Evolutionary conservation across 23 red algal genomes (phyloP), one percentile per base, ranked within the genome.

Genomic region (Cyanidium caldarium): DNA sequence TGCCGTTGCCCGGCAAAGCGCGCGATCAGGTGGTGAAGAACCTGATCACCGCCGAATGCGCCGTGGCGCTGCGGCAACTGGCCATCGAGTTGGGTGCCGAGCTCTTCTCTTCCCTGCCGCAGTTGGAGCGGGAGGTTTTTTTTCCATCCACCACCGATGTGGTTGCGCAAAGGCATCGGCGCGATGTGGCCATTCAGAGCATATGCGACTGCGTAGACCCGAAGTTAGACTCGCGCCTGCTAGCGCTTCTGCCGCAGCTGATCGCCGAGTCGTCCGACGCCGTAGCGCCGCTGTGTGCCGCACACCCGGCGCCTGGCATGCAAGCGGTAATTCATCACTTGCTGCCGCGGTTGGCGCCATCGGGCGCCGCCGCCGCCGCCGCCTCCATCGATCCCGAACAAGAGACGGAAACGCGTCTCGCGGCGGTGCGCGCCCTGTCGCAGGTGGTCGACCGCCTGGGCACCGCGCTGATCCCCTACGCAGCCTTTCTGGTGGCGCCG

Each of bases 401-500:
- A n/a, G n/a, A n/a, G n/a, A n/a, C n/a, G n/a, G 23, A 34, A 31
- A 44, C 68, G 31, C 83, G 83, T 15, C 77, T 76, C 14, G 75
- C 72, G 15, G 82, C 82, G 14, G 46, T 81, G 10, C 74, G 20
- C 5, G 76, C 80, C 3, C 43, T 98, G 36, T 69, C 71, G 2
- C 51, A 72, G 39, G 80, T 98, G 0, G 84, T 98, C 0, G 69
- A 77, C 20, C 28, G 46, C 19, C 42, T 98, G 0, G 92, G 75
- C 3, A 46, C 66, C 14, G 65, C 68, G 40, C 58, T 98, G 34
- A 75, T 98, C 44, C 84, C 92, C 3, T 98, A 84, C 65, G 84
- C 86, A 15, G 80, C 92, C 35, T 87, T 98, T 51, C 40, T 98
- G 45, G 72, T 98, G 3, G 78, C 84, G 14, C 92, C 92, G 0